A percentile compares a stretch with the other conserved stretches of the same genome.
Evolutionary conservation across 257 asterid genomes (phyloP).

Genomic region (Ligustrum vulgare): DNA sequence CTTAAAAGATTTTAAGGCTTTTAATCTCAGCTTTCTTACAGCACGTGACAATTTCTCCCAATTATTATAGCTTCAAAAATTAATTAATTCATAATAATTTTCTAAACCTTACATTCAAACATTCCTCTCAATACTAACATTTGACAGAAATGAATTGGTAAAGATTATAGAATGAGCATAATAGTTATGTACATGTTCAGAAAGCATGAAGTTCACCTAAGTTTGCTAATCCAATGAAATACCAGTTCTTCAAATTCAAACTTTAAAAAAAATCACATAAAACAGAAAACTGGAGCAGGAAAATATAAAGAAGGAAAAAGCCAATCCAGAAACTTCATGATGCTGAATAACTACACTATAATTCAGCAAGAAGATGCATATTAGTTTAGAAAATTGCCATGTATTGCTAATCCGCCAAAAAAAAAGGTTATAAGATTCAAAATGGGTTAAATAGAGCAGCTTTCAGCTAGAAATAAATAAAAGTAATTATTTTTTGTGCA

Average conservation of each 20-base stretch:
- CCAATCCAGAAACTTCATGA: neutral
- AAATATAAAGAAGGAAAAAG: neutral
- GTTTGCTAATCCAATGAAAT: neutral
- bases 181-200: neutral
- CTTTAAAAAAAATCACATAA: neutral
- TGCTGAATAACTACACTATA: neutral
- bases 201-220: neutral
- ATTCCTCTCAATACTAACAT: neutral
- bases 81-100: neutral
- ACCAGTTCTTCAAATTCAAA: neutral
- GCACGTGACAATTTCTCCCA: neutral
- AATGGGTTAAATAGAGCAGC: constrained; percentile 1
- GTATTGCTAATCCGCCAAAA: neutral
- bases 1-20: constrained; percentile 5
- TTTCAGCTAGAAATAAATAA: neutral
- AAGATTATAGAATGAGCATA: neutral
- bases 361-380: neutral
- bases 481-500: neutral
- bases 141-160: neutral
- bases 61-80: neutral
- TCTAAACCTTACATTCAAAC: neutral
- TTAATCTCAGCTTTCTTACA: neutral
- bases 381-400: neutral
- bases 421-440: neutral
- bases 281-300: neutral